phyloP scores from a whole-genome alignment of 306 rosid genomes.

The Cyamopsis tetragonoloba region DNA sequence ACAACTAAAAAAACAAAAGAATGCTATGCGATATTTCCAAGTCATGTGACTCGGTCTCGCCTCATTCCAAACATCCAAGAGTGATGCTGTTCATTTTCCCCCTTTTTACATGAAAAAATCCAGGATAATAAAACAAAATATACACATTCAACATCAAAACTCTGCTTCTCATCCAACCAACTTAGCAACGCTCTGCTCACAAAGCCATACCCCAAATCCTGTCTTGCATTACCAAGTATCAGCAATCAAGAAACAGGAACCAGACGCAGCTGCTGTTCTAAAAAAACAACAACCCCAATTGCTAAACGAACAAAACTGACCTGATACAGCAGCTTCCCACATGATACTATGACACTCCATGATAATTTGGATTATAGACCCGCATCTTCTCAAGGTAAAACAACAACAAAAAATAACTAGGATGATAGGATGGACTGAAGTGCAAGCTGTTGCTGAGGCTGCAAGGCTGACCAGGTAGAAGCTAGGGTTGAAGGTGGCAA shows the following conservation, averaged over 20 bases:
- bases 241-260: slow-evolving; percentile 26
- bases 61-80: slow-evolving; percentile 35
- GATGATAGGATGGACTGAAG: slow-evolving; percentile 81
- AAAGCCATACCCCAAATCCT: slow-evolving; percentile 24
- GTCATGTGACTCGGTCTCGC: slow-evolving; percentile 13
- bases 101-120: slow-evolving; percentile 13
- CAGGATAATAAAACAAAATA: slow-evolving; percentile 3
- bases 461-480: slow-evolving; percentile 95
- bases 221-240: slow-evolving; percentile 22
- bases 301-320: slow-evolving; percentile 25
- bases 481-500: slow-evolving; percentile 93
- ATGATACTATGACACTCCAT: slow-evolving; percentile 25
- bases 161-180: slow-evolving; percentile 26
- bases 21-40: slow-evolving; percentile 21
- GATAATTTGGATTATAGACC: slow-evolving; percentile 9
- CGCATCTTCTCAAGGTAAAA: slow-evolving; percentile 14
- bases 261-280: slow-evolving; percentile 33
- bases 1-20: slow-evolving; percentile 22
- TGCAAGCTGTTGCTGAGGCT: slow-evolving; percentile 96
- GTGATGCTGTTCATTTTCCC: slow-evolving; percentile 5
- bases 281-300: slow-evolving; percentile 10
- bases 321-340: slow-evolving; percentile 34
- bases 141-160: slow-evolving; percentile 41
- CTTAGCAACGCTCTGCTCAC: slow-evolving; percentile 18
- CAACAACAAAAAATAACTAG: slow-evolving; percentile 33